phyloP scores from a whole-genome alignment of 2,329 filamentous ascomycete genomes.

The Sporothrix sp. region DNA sequence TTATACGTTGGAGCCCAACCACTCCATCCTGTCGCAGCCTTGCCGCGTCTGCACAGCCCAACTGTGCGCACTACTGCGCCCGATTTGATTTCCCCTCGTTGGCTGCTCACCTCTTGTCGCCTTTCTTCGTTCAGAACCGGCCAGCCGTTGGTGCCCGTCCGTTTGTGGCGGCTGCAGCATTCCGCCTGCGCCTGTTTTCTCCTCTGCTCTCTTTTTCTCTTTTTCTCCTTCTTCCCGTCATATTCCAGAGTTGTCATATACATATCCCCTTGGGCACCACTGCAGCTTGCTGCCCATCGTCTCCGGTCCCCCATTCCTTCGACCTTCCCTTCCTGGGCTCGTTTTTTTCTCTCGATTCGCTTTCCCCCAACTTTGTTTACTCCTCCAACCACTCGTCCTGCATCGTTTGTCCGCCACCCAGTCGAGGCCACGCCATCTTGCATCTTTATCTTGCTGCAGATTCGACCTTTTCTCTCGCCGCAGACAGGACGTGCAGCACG shows the following conservation, averaged over 20 bases:
- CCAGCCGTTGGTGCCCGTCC: neutral
- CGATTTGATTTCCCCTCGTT: constrained; percentile 1
- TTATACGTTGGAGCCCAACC: constrained; percentile 13
- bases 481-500: constrained; percentile 3
- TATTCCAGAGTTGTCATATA: neutral
- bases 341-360: neutral
- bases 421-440: constrained; percentile 27
- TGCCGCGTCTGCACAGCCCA: constrained; percentile 10
- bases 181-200: neutral
- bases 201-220: neutral
- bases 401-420: constrained; percentile 9
- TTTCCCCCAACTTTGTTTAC: neutral
- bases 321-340: neutral
- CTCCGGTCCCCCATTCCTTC: neutral
- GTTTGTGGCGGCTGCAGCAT: neutral
- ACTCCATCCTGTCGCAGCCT: constrained; percentile 11
- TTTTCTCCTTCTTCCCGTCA: neutral
- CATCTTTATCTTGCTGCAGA: constrained; percentile 7
- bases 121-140: constrained; percentile 1
- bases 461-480: constrained; percentile 17
- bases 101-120: neutral
- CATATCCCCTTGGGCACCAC: constrained; percentile 7
- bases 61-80: constrained; percentile 8
- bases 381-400: neutral
- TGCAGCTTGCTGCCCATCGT: constrained; percentile 2